Base-by-base conservation (phyloP, 108 stramenopile genomes). In the Conticribra guillardii region DNA sequence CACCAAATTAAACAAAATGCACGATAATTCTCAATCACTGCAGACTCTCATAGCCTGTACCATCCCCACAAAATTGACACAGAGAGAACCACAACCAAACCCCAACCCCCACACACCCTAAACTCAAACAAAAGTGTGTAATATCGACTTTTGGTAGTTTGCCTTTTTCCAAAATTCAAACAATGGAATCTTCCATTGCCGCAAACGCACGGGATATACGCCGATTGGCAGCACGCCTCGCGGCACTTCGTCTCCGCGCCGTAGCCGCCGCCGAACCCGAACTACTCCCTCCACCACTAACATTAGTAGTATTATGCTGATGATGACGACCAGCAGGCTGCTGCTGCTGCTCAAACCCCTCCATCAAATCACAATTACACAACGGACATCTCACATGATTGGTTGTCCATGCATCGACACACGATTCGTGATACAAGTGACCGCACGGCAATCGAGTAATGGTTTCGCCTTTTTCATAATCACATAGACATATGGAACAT, bases 401-500 rank as follows among this genome's bases (percentile, higher is more conserved):
- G 29, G 67, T 51, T 19, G 87, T 85, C 95, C 95, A 96, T 2
- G 87, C 81, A 30, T 76, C 41, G 19, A 96, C 69, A 56, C 95
- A 96, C 22, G 89, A 86, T 14, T 86, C 79, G 57, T 96, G 95
- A 62, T 88, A 96, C 7, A 91, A 34, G 63, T 96, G 95, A 24
- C 69, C 50, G 58, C 95, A 96, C 3, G 92, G 89, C 24, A 96
- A 64, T 9, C 75, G 60, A 16, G 81, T 84, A 24, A 91, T 61
- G 19, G 60, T 67, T 34, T 93, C 95, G 17, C 86, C 85, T 15
- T 82, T 78, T 78, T 96, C 92, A 65, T 93, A 96, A 46, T 96
- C 95, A 34, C 88, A 81, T 3, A 96, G 73, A 76, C 95, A 96
- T 62, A 96, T 93, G 9, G 87, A 88, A 65, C 95, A 96, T 32